Evolutionary conservation across 2,329 filamentous ascomycete species (phyloP).

Genomic region (Colletotrichum sp.): DNA sequence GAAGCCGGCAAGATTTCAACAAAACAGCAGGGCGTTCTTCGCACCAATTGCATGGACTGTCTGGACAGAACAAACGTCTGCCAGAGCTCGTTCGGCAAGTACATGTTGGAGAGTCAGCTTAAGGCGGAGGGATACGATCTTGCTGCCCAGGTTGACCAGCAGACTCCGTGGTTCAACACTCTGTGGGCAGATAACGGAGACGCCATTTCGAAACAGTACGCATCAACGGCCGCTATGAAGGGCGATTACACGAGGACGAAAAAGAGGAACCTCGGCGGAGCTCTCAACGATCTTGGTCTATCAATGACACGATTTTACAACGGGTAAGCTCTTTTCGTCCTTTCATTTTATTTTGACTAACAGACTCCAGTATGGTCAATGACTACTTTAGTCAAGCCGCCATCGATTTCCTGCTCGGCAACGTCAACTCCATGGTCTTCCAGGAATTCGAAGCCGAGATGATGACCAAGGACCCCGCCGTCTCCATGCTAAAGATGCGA

Average conservation of each 20-base stretch:
- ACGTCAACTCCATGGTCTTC: slow-evolving; percentile 84
- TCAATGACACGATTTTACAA: slow-evolving; percentile 80
- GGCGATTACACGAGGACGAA: slow-evolving; percentile 93
- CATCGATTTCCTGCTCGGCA: slow-evolving; percentile 93
- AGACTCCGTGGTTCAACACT: slow-evolving; percentile 92
- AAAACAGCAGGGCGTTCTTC: slow-evolving; percentile 76
- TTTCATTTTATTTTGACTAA: background rate
- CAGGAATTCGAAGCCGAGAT: slow-evolving; percentile 94
- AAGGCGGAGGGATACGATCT: slow-evolving; percentile 78
- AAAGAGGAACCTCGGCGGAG: slow-evolving; percentile 89
- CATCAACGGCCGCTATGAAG: slow-evolving; percentile 93
- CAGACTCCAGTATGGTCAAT: slow-evolving; percentile 80
- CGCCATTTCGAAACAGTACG: slow-evolving; percentile 93
- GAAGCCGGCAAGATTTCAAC: slow-evolving; percentile 45
- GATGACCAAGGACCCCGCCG: slow-evolving; percentile 89
- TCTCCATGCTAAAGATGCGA: slow-evolving; percentile 83
- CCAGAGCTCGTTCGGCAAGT: slow-evolving; percentile 87
- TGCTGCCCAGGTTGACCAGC: slow-evolving; percentile 75
- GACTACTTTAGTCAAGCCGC: slow-evolving; percentile 96
- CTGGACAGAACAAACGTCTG: slow-evolving; percentile 95
- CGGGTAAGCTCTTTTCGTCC: slow-evolving; percentile 51
- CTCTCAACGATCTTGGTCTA: slow-evolving; percentile 87
- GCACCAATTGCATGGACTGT: slow-evolving; percentile 99
- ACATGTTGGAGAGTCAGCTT: slow-evolving; percentile 81
- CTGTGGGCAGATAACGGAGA: slow-evolving; percentile 98